Conservation (phyloP, 352 stramenopile genomes). For the Phytophthora ramorum region DNA sequence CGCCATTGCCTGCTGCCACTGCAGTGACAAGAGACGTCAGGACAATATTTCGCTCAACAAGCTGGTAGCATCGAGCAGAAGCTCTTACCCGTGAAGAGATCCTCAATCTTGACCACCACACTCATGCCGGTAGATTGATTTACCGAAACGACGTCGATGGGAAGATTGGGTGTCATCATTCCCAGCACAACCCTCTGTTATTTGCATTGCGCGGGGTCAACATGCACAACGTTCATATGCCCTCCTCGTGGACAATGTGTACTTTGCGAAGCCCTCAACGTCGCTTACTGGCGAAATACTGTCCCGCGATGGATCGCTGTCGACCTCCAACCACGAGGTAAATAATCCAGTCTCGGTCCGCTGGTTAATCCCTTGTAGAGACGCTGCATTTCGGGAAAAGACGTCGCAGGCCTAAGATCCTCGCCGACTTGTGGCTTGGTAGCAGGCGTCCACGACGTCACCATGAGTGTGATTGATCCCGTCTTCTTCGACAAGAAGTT, state of each 20-base stretch:
- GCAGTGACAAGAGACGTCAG: neutral
- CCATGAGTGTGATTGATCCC: slow-evolving; percentile 74
- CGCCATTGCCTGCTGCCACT: slow-evolving; percentile 56
- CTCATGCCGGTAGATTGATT: too few species aligned
- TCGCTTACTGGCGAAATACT: too few species aligned
- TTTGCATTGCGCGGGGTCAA: too few species aligned
- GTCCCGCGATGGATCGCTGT: too few species aligned
- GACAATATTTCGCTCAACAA: neutral
- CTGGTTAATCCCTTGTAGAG: neutral
- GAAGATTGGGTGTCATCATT: too few species aligned
- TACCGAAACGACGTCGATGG: neutral
- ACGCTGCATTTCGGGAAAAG: slow-evolving; percentile 37
- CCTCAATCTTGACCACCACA: slow-evolving; percentile 59
- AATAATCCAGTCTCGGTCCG: too few species aligned
- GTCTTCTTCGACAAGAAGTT: slow-evolving; percentile 90
- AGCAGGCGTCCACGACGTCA: slow-evolving; percentile 1
- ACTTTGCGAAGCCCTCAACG: too few species aligned
- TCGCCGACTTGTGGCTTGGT: neutral
- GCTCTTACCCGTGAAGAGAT: slow-evolving; percentile 62
- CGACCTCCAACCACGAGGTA: too few species aligned
- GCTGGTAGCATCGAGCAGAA: neutral
- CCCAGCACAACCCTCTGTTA: too few species aligned
- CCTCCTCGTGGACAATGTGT: too few species aligned
- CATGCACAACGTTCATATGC: too few species aligned
- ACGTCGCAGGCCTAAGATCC: slow-evolving; percentile 20